phyloP scores from a whole-genome alignment of 345 rosid species.

The Sisymbrium altissimum region DNA sequence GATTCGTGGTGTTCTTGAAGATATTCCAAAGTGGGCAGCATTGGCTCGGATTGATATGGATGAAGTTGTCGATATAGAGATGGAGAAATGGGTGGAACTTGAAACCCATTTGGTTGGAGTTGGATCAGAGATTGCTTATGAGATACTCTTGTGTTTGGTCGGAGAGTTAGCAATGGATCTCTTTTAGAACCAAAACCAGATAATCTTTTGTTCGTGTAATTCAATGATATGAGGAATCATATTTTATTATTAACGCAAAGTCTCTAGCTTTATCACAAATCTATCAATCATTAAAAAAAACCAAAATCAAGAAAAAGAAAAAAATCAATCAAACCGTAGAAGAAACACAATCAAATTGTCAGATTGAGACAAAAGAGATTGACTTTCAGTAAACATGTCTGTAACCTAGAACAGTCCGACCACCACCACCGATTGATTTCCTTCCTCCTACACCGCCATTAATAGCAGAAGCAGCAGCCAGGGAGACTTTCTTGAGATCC shows the following conservation, averaged over 20 bases:
- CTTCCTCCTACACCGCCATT: conserved; percentile 31
- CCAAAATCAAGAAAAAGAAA: neutral
- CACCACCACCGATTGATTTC: conserved; percentile 19
- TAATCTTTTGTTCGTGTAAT: neutral
- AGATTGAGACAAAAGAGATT: neutral
- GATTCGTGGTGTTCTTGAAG: conserved; percentile 53
- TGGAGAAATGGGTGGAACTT: conserved; percentile 73
- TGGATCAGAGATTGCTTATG: conserved; percentile 53
- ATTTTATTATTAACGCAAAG: neutral
- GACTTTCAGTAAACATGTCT: conserved; percentile 37
- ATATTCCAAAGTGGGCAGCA: conserved; percentile 58
- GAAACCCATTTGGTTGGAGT: conserved; percentile 54
- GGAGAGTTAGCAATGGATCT: conserved; percentile 55
- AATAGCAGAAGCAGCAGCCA: conserved; percentile 52
- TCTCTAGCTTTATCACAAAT: neutral
- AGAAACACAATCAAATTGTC: neutral
- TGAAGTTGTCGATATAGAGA: conserved; percentile 59
- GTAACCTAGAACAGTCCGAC: conserved; percentile 45
- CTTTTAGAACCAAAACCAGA: neutral
- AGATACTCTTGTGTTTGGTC: conserved; percentile 51
- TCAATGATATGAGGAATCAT: neutral
- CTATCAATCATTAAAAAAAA: neutral
- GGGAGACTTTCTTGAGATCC: conserved; percentile 56
- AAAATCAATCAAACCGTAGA: conserved; percentile 6
- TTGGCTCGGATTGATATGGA: conserved; percentile 47